Percentiles rank a stretch among this genome's conserved stretches.
phyloP scores from a whole-genome alignment of 129 eudicot species.

The Flaveria sonorensis region DNA sequence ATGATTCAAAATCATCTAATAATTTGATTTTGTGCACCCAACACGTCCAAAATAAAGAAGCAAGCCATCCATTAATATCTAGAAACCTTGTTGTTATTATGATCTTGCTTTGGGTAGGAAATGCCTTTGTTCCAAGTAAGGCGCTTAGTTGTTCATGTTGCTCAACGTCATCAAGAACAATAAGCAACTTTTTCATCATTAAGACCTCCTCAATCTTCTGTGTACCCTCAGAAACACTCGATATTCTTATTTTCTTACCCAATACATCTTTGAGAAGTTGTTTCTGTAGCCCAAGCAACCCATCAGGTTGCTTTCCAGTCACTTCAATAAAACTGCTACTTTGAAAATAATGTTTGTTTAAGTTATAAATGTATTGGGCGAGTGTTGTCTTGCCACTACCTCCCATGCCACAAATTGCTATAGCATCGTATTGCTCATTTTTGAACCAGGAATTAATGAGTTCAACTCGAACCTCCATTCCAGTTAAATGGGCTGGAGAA shows the following conservation, averaged over 20 bases:
- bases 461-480: conserved; percentile 16
- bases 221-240: conserved; percentile 14
- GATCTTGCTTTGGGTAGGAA: conserved; percentile 14
- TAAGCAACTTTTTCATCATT: neutral
- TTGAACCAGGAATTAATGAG: conserved; percentile 7
- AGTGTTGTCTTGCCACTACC: conserved; percentile 27
- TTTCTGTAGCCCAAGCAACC: conserved; percentile 19
- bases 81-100: conserved; percentile 16
- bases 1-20: conserved; percentile 11
- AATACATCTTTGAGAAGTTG: conserved; percentile 14
- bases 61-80: conserved; percentile 7
- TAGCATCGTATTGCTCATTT: neutral
- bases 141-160: conserved; percentile 5
- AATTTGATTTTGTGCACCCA: neutral
- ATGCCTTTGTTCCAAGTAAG: conserved; percentile 18
- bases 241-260: neutral
- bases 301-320: conserved; percentile 19
- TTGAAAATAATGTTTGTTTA: conserved; percentile 14
- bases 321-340: conserved; percentile 6
- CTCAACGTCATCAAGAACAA: conserved; percentile 30
- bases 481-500: conserved; percentile 12
- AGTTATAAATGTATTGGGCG: conserved; percentile 25
- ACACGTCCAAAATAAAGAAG: conserved; percentile 9
- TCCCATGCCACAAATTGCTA: conserved; percentile 28
- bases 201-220: conserved; percentile 1